A percentile compares a stretch with the other conserved stretches of the same genome.
phyloP scores from a whole-genome alignment of 2,329 filamentous ascomycete species.

The Ophiostoma ips region DNA sequence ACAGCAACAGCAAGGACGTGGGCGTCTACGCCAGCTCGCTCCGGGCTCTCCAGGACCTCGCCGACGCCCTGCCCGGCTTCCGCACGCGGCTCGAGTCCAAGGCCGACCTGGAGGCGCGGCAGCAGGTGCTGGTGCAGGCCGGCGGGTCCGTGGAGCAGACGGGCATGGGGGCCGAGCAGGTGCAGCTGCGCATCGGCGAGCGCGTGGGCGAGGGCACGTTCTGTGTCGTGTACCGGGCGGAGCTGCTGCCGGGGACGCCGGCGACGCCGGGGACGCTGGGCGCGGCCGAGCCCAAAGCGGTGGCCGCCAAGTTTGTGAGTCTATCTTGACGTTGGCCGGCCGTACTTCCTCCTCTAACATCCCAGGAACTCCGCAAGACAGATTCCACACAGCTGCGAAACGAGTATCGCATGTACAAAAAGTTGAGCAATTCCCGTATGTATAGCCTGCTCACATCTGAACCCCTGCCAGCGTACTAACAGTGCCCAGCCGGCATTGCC shows the following conservation, averaged over 20 bases:
- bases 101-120: conserved; percentile 77
- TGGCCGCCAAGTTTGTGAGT: conserved; percentile 13
- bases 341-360: background rate
- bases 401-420: conserved; percentile 15
- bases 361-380: conserved; percentile 11
- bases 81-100: conserved; percentile 48
- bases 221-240: conserved; percentile 12
- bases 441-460: background rate
- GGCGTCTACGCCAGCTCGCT: conserved; percentile 2
- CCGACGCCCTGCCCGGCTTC: conserved; percentile 1
- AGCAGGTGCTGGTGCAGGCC: conserved; percentile 2
- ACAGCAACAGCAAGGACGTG: background rate
- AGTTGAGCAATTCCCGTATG: conserved; percentile 7
- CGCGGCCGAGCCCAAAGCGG: background rate
- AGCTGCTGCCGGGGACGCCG: background rate
- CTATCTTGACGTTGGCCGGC: background rate
- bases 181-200: conserved; percentile 8
- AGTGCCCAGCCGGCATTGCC: conserved; percentile 11
- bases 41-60: conserved; percentile 9
- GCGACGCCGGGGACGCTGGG: background rate
- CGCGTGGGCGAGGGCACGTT: conserved; percentile 13
- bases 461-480: background rate
- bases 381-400: conserved; percentile 14
- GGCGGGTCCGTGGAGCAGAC: conserved; percentile 6
- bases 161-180: conserved; percentile 3